These are phyloP conservation scores for Cornus controversa DNA, from an alignment of 148 eudicot species.

Conservation along the genomic window DNA sequence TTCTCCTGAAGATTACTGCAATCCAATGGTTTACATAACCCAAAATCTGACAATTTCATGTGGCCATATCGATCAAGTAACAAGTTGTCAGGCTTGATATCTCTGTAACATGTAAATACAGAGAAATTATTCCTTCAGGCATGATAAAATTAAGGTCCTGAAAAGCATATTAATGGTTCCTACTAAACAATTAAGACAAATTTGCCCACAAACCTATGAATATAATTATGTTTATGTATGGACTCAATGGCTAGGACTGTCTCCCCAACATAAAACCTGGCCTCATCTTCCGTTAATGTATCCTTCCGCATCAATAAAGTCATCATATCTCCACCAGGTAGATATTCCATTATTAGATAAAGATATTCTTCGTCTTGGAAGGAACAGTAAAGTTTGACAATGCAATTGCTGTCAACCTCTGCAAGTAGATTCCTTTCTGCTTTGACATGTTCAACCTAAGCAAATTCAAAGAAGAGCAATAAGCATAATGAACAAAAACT, in stretches of 20 bases:
- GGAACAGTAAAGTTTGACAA: constrained; percentile 97
- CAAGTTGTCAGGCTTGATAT: constrained; percentile 97
- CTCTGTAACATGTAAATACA: constrained; percentile 51
- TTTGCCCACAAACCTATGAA: constrained; percentile 66
- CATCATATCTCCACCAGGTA: constrained; percentile 99
- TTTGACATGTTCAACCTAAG: constrained; percentile 97
- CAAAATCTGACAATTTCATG: constrained; percentile 98
- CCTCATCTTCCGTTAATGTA: constrained; percentile 90
- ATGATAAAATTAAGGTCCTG: background rate
- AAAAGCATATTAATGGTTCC: constrained; percentile 3
- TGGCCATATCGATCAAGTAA: constrained; percentile 90
- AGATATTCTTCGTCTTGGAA: constrained; percentile 99
- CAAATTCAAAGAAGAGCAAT: constrained; percentile 14
- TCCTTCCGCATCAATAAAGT: constrained; percentile 97
- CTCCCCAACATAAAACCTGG: constrained; percentile 93
- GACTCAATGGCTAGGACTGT: constrained; percentile 96
- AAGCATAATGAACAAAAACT: constrained; percentile 9
- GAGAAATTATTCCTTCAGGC: constrained; percentile 9
- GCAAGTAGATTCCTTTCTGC: constrained; percentile 98
- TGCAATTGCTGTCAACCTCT: constrained; percentile 99
- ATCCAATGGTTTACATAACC: constrained; percentile 93
- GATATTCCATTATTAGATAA: constrained; percentile 94
- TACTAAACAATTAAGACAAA: background rate
- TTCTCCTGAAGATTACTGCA: constrained; percentile 87
- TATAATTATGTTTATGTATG: constrained; percentile 93